phyloP scores from a whole-genome alignment of 192 early-diverging fungal genomes.

The Coemansia sp. region DNA sequence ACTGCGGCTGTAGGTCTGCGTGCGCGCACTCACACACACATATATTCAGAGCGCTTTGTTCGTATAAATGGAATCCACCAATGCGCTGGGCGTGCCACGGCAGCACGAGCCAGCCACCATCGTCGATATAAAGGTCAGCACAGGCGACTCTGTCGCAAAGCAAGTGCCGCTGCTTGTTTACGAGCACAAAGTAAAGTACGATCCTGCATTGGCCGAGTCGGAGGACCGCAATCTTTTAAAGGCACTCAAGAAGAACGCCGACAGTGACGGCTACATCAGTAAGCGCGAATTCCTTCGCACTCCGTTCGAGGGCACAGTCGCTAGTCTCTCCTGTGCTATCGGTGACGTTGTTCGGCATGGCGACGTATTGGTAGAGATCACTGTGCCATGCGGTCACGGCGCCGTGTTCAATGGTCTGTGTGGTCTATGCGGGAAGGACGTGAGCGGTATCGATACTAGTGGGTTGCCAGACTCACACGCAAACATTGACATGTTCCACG shows the following conservation, averaged over 20 bases:
- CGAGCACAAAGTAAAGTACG: conserved; percentile 39
- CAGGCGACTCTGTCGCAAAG: conserved; percentile 25
- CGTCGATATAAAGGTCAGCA: conserved; percentile 36
- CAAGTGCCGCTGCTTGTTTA: conserved; percentile 45
- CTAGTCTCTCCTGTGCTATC: not conserved
- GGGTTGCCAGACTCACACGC: conserved; percentile 63
- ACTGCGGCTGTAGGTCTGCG: not conserved
- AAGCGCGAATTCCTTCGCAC: conserved; percentile 48
- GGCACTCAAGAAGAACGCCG: conserved; percentile 29
- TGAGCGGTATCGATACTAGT: conserved; percentile 46
- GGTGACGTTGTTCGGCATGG: conserved; percentile 34
- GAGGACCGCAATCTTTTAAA: conserved; percentile 22
- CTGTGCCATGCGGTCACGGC: conserved; percentile 72
- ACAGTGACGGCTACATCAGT: conserved; percentile 28
- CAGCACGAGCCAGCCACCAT: conserved; percentile 53
- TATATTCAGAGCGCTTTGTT: not conserved
- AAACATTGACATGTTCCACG: conserved; percentile 80
- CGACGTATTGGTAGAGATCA: conserved; percentile 32
- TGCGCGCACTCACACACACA: not conserved
- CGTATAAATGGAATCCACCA: conserved; percentile 37
- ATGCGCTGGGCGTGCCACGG: conserved; percentile 38
- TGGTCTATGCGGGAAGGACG: conserved; percentile 77
- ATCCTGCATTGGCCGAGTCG: conserved; percentile 8
- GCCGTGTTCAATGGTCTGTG: conserved; percentile 81
- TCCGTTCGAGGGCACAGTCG: conserved; percentile 45